Conservation (phyloP, 352 stramenopile genomes). For the Pythium rishiriense region DNA sequence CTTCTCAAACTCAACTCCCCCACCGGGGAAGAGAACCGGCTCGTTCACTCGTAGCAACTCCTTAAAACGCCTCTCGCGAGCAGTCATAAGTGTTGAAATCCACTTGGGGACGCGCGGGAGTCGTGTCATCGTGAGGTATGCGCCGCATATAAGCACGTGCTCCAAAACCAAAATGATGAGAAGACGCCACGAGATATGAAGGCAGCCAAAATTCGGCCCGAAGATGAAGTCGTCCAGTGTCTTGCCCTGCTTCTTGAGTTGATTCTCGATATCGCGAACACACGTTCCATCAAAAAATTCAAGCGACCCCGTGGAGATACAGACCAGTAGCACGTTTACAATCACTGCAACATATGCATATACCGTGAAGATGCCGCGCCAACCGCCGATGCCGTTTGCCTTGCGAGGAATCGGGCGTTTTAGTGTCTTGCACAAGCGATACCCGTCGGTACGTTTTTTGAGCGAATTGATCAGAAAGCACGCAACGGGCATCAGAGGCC, state of each 20-base stretch:
- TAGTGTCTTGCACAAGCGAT: slow-evolving; percentile 39
- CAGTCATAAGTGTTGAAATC: slow-evolving; percentile 34
- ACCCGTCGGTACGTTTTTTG: slow-evolving; percentile 43
- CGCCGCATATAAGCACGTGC: slow-evolving; percentile 33
- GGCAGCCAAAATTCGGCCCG: slow-evolving; percentile 37
- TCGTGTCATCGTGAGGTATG: slow-evolving; percentile 36
- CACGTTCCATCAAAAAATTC: slow-evolving; percentile 39
- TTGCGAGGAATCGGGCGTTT: slow-evolving; percentile 46
- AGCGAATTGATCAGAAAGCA: slow-evolving; percentile 47
- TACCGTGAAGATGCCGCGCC: slow-evolving; percentile 35
- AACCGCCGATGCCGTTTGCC: slow-evolving; percentile 41
- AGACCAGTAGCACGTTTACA: slow-evolving; percentile 42
- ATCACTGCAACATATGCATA: slow-evolving; percentile 42
- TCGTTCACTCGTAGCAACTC: slow-evolving; percentile 33
- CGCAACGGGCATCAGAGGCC: slow-evolving; percentile 41
- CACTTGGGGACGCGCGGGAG: slow-evolving; percentile 29
- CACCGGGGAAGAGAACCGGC: slow-evolving; percentile 22
- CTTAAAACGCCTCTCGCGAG: slow-evolving; percentile 39
- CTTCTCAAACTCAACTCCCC: slow-evolving; percentile 3
- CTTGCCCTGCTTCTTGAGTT: slow-evolving; percentile 33
- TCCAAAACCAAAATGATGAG: slow-evolving; percentile 35
- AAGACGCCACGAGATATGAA: slow-evolving; percentile 36
- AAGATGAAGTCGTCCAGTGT: slow-evolving; percentile 40
- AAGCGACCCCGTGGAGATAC: slow-evolving; percentile 39
- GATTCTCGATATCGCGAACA: slow-evolving; percentile 35